A percentile compares a stretch with the other conserved stretches of the same genome.
Evolutionary conservation across 495 filamentous ascomycete genomes (phyloP).

Genomic region (Chaetomium cochliodes): DNA sequence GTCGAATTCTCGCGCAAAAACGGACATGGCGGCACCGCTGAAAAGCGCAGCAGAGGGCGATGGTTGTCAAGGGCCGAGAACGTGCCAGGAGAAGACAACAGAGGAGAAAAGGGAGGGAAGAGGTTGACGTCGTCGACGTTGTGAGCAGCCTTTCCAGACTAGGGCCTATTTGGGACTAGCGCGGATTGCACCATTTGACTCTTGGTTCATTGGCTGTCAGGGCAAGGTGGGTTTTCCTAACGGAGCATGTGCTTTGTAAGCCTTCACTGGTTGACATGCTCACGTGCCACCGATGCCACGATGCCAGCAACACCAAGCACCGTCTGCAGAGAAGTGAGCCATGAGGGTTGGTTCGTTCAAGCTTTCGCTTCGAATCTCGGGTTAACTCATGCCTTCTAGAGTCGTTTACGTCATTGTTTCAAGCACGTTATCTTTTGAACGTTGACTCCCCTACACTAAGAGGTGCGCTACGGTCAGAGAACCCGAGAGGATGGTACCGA

Average conservation of each 20-base stretch:
- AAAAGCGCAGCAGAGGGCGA: conserved; percentile 7
- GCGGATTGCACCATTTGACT: conserved; percentile 37
- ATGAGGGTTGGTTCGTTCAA: too few relatives aligned
- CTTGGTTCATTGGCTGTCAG: background rate
- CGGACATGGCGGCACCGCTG: conserved; percentile 14
- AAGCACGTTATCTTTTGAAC: too few relatives aligned
- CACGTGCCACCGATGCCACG: too few relatives aligned
- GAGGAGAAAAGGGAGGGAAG: conserved; percentile 9
- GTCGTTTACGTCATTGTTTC: too few relatives aligned
- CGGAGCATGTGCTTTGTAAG: background rate
- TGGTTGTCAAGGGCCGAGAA: background rate
- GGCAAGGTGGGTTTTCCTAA: background rate
- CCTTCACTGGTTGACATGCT: too few relatives aligned
- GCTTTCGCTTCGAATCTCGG: too few relatives aligned
- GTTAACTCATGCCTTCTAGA: too few relatives aligned
- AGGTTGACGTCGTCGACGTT: conserved; percentile 29
- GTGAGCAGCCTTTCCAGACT: conserved; percentile 19
- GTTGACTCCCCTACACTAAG: too few relatives aligned
- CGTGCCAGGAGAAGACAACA: background rate
- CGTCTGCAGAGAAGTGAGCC: too few relatives aligned
- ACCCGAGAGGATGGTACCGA: too few relatives aligned
- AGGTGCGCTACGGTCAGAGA: too few relatives aligned
- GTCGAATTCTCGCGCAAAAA: background rate
- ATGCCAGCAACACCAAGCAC: too few relatives aligned
- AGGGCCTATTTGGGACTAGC: conserved; percentile 34